Base-by-base conservation (phyloP, 768 basidiomycete species). In the Coprinopsis cinerea region DNA sequence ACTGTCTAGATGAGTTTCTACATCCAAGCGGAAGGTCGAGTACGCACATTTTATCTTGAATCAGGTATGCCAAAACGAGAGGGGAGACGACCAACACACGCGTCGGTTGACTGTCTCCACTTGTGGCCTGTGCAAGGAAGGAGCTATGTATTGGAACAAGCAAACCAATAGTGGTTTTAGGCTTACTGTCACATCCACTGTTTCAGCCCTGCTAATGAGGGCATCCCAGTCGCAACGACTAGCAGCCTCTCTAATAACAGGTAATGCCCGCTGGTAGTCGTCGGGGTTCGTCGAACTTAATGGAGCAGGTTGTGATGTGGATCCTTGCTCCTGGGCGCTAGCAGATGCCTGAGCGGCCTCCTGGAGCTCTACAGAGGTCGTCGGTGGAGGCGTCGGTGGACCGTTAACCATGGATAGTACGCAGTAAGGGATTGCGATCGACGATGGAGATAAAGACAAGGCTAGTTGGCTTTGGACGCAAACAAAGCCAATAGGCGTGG, bases 61-160 rank as follows among this genome's bases (percentile, higher is more conserved):
- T 81, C 36, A 88, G 68, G 64, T 86, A 83, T 3, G 77, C 73
- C 11, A 89, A 72, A 18, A 85, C 77, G 26, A 88, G 65, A 13
- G 85, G 84, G 2, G 74, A 72, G 10, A 75, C 70, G 27, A 83
- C 58, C 28, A 85, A 65, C 17, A 88, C 57, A 37, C 78, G 73
- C 27, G 68, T 71, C 39, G 69, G 67, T 20, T 61, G 68, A 28
- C n/a, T n/a, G n/a, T 76, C 26, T 24, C 34, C 43, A 44, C 61
- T 67, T 32, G 64, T 59, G 22, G 62, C 63, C 73, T 74, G 59
- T n/a, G n/a, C n/a, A n/a, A 45, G 36, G 48, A 40, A 15, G 49
- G 48, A 25, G 44, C 30, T 41, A 36, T 34, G 27, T 23, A 48
- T 46, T 22, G 48, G 7, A 30, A 39, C 17, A 10, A 18, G 36